These are phyloP conservation scores for Phaseolus lunatus DNA, from an alignment of 306 rosid genomes.

Conservation along the genomic window DNA sequence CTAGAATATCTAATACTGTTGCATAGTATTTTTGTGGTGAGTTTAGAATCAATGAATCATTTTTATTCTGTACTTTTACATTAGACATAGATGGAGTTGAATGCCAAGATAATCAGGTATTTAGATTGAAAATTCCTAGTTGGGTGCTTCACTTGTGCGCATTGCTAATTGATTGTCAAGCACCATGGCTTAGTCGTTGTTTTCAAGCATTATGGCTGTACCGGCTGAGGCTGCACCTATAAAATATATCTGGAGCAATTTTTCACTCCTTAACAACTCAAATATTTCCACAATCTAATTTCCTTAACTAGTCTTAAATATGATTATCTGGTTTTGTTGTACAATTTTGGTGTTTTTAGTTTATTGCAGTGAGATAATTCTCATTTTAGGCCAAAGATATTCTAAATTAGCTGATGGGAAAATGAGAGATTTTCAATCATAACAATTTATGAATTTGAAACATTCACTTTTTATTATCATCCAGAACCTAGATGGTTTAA, in stretches of 20 bases:
- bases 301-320: conserved; percentile 4
- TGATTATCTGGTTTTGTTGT: conserved; percentile 33
- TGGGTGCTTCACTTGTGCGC: conserved; percentile 19
- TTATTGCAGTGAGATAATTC: conserved; percentile 36
- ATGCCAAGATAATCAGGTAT: conserved; percentile 15
- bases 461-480: not conserved
- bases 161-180: not conserved
- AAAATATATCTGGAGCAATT: conserved; percentile 23
- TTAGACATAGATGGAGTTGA: not conserved
- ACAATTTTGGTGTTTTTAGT: conserved; percentile 19
- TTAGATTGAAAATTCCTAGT: conserved; percentile 7
- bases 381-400: conserved; percentile 14
- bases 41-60: conserved; percentile 34
- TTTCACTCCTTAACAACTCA: conserved; percentile 20
- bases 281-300: conserved; percentile 29
- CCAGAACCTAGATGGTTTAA: conserved; percentile 1
- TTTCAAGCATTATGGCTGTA: not conserved
- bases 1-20: conserved; percentile 5
- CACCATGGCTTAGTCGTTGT: conserved; percentile 12
- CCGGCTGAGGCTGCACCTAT: conserved; percentile 34
- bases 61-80: not conserved
- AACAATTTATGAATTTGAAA: not conserved
- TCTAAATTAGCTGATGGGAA: conserved; percentile 9
- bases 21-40: conserved; percentile 62
- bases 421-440: conserved; percentile 14